phyloP scores from a whole-genome alignment of 768 basidiomycete species.

The Boletellus emodensis region DNA sequence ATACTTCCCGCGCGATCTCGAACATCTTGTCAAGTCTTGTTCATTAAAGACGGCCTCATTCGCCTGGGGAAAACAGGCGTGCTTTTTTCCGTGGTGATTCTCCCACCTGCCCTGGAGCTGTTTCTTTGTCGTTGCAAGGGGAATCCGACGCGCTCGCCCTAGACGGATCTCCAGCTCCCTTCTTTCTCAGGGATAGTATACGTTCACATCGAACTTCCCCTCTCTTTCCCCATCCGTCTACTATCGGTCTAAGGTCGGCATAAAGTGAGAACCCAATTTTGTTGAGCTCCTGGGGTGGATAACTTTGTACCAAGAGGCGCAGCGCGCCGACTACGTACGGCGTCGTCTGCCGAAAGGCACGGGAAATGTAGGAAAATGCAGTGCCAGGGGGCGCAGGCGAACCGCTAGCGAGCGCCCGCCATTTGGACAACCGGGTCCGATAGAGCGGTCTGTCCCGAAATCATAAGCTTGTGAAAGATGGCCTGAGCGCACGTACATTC shows the following conservation, averaged over 20 bases:
- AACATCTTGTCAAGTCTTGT: too few species aligned
- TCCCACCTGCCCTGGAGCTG: slow-evolving; percentile 4
- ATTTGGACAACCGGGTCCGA: slow-evolving; percentile 61
- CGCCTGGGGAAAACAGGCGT: slow-evolving; percentile 41
- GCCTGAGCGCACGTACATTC: slow-evolving; percentile 36
- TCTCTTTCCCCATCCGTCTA: slow-evolving; percentile 80
- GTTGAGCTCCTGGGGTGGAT: slow-evolving; percentile 55
- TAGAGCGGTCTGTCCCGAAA: slow-evolving; percentile 63
- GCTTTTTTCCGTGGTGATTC: slow-evolving; percentile 40
- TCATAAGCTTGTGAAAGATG: background rate
- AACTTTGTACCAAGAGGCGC: slow-evolving; percentile 62
- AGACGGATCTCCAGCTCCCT: slow-evolving; percentile 12
- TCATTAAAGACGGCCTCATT: slow-evolving; percentile 49
- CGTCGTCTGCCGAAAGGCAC: slow-evolving; percentile 74
- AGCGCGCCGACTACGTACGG: slow-evolving; percentile 76
- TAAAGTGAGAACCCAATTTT: slow-evolving; percentile 74
- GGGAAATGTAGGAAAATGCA: slow-evolving; percentile 83
- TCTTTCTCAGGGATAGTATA: slow-evolving; percentile 59
- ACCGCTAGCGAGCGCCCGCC: slow-evolving; percentile 78
- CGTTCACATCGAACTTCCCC: slow-evolving; percentile 67
- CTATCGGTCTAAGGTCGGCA: slow-evolving; percentile 79
- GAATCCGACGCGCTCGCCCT: slow-evolving; percentile 10
- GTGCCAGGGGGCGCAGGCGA: slow-evolving; percentile 63
- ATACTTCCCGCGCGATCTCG: too few species aligned
- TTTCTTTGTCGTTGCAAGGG: slow-evolving; percentile 2